phyloP scores from a whole-genome alignment of 2,329 filamentous ascomycete genomes.

The Botrytis medusae region DNA sequence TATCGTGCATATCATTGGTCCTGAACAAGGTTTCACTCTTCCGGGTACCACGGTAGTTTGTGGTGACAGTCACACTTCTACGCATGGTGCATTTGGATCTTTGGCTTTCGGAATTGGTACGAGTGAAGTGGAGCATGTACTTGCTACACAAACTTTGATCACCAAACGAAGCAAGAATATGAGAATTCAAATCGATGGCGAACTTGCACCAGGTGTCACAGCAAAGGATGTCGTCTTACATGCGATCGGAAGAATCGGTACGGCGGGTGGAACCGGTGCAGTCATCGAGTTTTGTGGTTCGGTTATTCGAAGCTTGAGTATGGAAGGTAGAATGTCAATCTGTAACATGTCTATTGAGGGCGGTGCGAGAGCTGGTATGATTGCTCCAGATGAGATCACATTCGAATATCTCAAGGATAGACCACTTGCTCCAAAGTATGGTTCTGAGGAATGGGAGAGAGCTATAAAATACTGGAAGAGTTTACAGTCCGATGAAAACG shows the following conservation, averaged over 20 bases:
- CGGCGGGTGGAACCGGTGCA: slow-evolving; percentile 87
- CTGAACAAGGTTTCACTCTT: slow-evolving; percentile 97
- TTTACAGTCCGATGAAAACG: slow-evolving; percentile 80
- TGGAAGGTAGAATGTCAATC: slow-evolving; percentile 98
- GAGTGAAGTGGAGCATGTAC: slow-evolving; percentile 96
- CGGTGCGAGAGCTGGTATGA: slow-evolving; percentile 93
- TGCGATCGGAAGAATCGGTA: slow-evolving; percentile 90
- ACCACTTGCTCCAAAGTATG: slow-evolving; percentile 78
- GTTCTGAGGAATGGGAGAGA: slow-evolving; percentile 85
- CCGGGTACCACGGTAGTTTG: slow-evolving; percentile 96
- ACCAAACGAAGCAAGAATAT: slow-evolving; percentile 98
- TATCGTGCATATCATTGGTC: slow-evolving; percentile 97
- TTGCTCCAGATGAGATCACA: slow-evolving; percentile 90
- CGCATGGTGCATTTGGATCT: slow-evolving; percentile 93
- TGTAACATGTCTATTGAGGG: slow-evolving; percentile 99
- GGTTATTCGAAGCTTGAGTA: slow-evolving; percentile 83
- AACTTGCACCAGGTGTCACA: slow-evolving; percentile 85
- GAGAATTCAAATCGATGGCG: slow-evolving; percentile 91
- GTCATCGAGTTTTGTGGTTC: slow-evolving; percentile 98
- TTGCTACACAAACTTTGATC: slow-evolving; percentile 93
- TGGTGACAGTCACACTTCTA: slow-evolving; percentile 97
- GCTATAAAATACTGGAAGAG: slow-evolving; percentile 85
- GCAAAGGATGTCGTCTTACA: slow-evolving; percentile 95
- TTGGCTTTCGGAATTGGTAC: slow-evolving; percentile 97
- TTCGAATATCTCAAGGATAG: slow-evolving; percentile 93